Evolutionary conservation across 768 basidiomycete genomes (phyloP), one percentile per base, ranked within the genome.

Genomic region (Terana coerulea): DNA sequence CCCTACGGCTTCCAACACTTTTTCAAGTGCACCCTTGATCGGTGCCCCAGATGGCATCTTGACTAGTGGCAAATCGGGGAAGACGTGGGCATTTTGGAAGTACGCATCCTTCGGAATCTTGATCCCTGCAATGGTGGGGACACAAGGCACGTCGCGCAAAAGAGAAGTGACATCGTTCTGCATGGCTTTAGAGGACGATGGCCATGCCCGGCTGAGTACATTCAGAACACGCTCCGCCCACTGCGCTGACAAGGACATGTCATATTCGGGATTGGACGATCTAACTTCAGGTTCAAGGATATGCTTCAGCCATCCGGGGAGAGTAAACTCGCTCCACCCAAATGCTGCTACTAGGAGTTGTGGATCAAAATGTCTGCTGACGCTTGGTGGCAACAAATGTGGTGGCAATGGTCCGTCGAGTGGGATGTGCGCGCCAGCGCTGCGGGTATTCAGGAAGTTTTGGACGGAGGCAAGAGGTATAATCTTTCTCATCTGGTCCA

Each of bases 51-150:
- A 88, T 1, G 90, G 78, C 39, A 97, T 70, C 1, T 72, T 77
- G 5, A 94, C 83, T 36, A 91, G 78, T 0, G 95, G 84, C 24
- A 95, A 74, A 64, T 98, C 95, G n/a, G 80, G 77, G 64, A 99
- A 98, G 39, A 98, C 73, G 60, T 90, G 83, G 36, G 86, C 91
- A 54, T 81, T 91, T 10, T 86, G 71, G 63, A 97, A 95, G 68
- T 97, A 98, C 3, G 88, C 70, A 51, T 91, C 80, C 7, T 70
- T 69, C 0, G 95, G 91, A 33, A 67, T 61, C 54, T 80, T 84
- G 71, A 95, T 77, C 6, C 95, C 95, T 14, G 68, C 70, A 19
- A 79, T 67, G 8, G 75, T 76, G 51, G 72, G 85, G 2, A 87
- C 69, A 55, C 80, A 81, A 1, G 72, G 47, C 30, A 75, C 70